Percentiles rank a stretch among this genome's conserved stretches.
phyloP scores from a whole-genome alignment of 2,329 filamentous ascomycete species.

The Dothistroma septosporum region DNA sequence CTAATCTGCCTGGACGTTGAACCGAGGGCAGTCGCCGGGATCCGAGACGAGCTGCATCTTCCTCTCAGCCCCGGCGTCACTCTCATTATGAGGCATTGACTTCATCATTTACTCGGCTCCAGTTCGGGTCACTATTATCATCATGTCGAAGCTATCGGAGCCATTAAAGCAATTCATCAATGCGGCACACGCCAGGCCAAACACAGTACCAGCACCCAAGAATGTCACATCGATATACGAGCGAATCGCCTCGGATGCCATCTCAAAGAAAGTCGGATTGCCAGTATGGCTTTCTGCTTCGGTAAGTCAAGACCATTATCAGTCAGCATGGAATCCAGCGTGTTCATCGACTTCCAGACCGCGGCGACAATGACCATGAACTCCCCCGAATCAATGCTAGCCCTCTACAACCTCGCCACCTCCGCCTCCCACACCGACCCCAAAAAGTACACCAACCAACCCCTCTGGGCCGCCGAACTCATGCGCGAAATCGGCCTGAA shows the following conservation, averaged over 20 bases:
- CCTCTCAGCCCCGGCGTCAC: neutral
- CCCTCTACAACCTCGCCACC: constrained; percentile 53
- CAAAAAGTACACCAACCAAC: constrained; percentile 26
- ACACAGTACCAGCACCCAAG: constrained; percentile 60
- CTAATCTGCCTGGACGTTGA: neutral
- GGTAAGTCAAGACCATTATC: too few species aligned
- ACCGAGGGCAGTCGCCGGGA: neutral
- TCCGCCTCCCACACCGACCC: constrained; percentile 22
- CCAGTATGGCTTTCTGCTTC: constrained; percentile 65
- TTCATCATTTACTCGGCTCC: neutral
- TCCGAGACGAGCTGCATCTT: neutral
- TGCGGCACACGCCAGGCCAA: constrained; percentile 61
- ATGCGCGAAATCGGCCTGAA: constrained; percentile 73
- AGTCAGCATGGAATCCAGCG: too few species aligned
- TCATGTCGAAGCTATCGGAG: constrained; percentile 69
- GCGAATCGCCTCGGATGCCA: constrained; percentile 60
- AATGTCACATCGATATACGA: constrained; percentile 62
- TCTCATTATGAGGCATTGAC: neutral
- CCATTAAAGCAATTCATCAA: constrained; percentile 71
- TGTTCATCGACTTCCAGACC: constrained; percentile 50
- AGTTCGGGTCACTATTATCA: neutral
- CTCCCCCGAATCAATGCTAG: constrained; percentile 68
- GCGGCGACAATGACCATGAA: constrained; percentile 84
- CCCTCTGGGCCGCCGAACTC: constrained; percentile 59
- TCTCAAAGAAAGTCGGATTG: constrained; percentile 57